These are phyloP conservation scores for Metarhizium robertsii DNA, from an alignment of 2,329 filamentous ascomycete species.

Conservation along the genomic window DNA sequence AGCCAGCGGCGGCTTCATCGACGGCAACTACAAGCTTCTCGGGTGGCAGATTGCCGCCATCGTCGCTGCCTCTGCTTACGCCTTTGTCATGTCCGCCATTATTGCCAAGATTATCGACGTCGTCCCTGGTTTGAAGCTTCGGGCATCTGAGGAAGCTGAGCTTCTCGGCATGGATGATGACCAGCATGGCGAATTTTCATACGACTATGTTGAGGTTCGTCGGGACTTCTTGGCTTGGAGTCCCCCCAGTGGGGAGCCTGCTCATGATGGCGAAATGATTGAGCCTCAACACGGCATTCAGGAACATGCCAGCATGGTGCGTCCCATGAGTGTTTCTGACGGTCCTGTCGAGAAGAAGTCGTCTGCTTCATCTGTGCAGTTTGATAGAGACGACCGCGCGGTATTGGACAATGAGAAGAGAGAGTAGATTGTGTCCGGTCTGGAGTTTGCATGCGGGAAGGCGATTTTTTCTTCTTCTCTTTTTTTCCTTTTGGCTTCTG, in stretches of 20 bases:
- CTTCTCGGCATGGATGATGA: slow-evolving; percentile 84
- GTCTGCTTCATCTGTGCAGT: slow-evolving; percentile 7
- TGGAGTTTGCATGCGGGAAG: not conserved
- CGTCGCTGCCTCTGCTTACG: slow-evolving; percentile 53
- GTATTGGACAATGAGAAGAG: slow-evolving; percentile 4
- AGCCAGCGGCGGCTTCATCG: slow-evolving; percentile 59
- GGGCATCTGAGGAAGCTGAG: slow-evolving; percentile 73
- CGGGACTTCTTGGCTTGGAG: slow-evolving; percentile 86
- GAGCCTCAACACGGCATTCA: slow-evolving; percentile 63
- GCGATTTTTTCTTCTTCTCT: not conserved
- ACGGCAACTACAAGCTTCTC: slow-evolving; percentile 64
- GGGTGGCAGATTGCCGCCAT: slow-evolving; percentile 78
- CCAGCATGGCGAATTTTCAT: slow-evolving; percentile 82
- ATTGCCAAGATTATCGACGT: slow-evolving; percentile 68
- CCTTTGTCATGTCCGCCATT: slow-evolving; percentile 64
- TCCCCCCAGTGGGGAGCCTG: slow-evolving; percentile 59
- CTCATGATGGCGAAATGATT: slow-evolving; percentile 46
- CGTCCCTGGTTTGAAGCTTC: slow-evolving; percentile 69
- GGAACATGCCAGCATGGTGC: slow-evolving; percentile 44
- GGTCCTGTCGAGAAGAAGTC: slow-evolving; percentile 8
- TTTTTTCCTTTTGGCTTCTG: not conserved
- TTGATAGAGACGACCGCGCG: not conserved
- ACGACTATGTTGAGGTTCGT: slow-evolving; percentile 84
- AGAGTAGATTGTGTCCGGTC: not conserved
- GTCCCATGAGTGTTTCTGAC: slow-evolving; percentile 14